Evolutionary conservation across 441 rosid species (phyloP).

Genomic region (Pelargonium australe): DNA sequence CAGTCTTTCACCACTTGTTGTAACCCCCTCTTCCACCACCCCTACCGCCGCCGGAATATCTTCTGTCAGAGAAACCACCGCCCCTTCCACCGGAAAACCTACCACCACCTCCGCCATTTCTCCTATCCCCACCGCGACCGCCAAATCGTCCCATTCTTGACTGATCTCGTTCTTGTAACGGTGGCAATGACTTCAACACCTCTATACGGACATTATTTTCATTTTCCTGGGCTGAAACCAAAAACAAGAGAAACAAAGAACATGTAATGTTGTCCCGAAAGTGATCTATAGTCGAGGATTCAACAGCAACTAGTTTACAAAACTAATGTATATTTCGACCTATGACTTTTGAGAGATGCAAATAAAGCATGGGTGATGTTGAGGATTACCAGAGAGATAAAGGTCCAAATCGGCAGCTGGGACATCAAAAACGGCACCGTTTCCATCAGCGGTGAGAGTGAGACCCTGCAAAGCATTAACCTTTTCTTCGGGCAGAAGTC

Average conservation of each 20-base stretch:
- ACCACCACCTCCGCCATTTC: constrained; percentile 25
- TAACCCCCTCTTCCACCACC: constrained; percentile 32
- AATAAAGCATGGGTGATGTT: neutral
- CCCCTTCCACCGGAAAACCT: constrained; percentile 43
- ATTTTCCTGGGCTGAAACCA: constrained; percentile 51
- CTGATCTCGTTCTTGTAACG: constrained; percentile 63
- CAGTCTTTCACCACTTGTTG: constrained; percentile 34
- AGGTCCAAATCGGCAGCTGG: constrained; percentile 46
- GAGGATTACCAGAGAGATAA: constrained; percentile 45
- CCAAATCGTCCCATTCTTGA: constrained; percentile 53
- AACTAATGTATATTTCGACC: neutral
- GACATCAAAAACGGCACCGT: constrained; percentile 81
- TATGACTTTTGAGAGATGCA: neutral
- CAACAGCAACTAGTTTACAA: neutral
- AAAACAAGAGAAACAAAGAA: neutral
- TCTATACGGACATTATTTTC: constrained; percentile 59
- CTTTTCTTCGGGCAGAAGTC: constrained; percentile 80
- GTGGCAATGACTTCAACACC: constrained; percentile 60
- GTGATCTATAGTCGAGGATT: neutral
- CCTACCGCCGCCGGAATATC: constrained; percentile 30
- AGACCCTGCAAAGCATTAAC: constrained; percentile 64
- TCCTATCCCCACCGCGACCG: constrained; percentile 33
- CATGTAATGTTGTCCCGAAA: neutral
- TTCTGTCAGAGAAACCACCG: constrained; percentile 37
- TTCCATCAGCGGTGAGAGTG: constrained; percentile 69